A percentile compares a stretch with the other conserved stretches of the same genome.
Conservation (phyloP, 169 alveolate genomes). For the Perkinsus chesapeaki region DNA sequence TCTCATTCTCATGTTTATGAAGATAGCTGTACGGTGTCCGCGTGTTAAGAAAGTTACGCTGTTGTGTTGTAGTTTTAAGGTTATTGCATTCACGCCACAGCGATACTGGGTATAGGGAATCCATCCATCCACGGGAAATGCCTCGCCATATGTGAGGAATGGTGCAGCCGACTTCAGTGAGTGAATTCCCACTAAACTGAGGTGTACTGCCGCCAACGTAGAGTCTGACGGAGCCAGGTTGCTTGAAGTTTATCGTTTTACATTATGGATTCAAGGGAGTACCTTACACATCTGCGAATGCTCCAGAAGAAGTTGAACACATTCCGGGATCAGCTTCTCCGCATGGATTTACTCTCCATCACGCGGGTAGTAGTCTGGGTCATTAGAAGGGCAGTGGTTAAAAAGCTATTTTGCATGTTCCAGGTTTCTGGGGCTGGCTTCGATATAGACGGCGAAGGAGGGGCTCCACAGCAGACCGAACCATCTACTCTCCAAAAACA, state of each 20-base stretch:
- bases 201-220: not conserved
- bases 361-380: not conserved
- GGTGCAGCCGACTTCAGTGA: too few relatives aligned
- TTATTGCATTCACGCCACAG: too few relatives aligned
- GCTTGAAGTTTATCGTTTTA: not conserved
- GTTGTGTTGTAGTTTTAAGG: too few relatives aligned
- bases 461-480: not conserved
- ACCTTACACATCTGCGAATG: not conserved
- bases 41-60: too few relatives aligned
- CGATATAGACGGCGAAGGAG: not conserved
- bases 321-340: not conserved
- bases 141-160: too few relatives aligned
- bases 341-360: not conserved
- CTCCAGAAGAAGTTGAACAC: not conserved
- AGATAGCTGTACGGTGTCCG: not conserved
- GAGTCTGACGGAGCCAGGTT: not conserved
- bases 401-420: not conserved
- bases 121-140: too few relatives aligned
- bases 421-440: not conserved
- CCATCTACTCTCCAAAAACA: not conserved
- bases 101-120: too few relatives aligned
- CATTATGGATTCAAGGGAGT: not conserved
- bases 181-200: too few relatives aligned
- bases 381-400: not conserved
- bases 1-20: not conserved